Percentiles rank a stretch among this genome's conserved stretches.
These are phyloP conservation scores for Solanum bulbocastanum DNA, from an alignment of 257 asterid species.

Conservation along the genomic window DNA sequence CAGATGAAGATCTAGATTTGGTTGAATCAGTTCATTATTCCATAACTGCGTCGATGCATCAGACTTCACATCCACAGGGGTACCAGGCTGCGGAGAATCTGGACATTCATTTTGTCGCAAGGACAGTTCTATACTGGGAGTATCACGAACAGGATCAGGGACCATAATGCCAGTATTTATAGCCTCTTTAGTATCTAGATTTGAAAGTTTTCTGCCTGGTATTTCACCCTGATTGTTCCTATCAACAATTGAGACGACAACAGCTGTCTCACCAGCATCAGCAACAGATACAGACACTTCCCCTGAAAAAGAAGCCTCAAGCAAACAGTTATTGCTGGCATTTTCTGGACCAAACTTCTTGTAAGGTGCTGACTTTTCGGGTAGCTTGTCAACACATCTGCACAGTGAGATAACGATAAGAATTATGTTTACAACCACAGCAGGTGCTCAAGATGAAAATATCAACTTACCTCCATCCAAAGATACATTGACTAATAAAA, in stretches of 20 bases:
- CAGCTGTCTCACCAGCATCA: constrained; percentile 88
- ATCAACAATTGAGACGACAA: constrained; percentile 56
- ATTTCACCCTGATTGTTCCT: constrained; percentile 36
- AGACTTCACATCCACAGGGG: constrained; percentile 21
- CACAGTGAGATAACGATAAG: constrained; percentile 20
- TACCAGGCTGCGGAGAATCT: constrained; percentile 6
- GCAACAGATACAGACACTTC: constrained; percentile 74
- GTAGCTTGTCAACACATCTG: constrained; percentile 53
- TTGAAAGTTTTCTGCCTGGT: constrained; percentile 16
- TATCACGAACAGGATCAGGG: constrained; percentile 20
- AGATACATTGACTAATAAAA: not conserved
- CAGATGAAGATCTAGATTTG: constrained; percentile 39
- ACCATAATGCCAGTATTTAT: constrained; percentile 14
- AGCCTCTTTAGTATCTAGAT: constrained; percentile 14
- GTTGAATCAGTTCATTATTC: constrained; percentile 16
- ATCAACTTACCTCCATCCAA: not conserved
- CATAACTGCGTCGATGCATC: constrained; percentile 1
- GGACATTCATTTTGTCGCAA: constrained; percentile 19
- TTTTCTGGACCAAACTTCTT: constrained; percentile 28
- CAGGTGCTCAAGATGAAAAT: not conserved
- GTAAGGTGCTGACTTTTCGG: constrained; percentile 18
- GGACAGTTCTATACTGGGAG: constrained; percentile 20
- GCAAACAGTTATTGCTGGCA: constrained; percentile 18
- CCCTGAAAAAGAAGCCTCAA: constrained; percentile 54
- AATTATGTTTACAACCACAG: constrained; percentile 9